These are phyloP conservation scores for Oryza nivara DNA, from an alignment of 176 grass and related monocot species.

Conservation along the genomic window DNA sequence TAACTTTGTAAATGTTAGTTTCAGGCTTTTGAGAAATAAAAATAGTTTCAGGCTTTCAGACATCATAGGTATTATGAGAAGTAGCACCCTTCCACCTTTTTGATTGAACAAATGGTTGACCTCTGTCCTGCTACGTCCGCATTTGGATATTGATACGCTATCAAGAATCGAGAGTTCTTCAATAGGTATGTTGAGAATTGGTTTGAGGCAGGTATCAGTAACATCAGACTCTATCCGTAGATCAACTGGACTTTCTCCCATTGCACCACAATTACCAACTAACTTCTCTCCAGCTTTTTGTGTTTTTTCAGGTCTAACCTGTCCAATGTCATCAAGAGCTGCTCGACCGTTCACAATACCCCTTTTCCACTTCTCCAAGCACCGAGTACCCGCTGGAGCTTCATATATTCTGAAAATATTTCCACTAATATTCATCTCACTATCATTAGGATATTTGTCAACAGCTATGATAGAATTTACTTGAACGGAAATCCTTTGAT, in stretches of 20 bases:
- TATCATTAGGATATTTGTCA: conserved; percentile 1
- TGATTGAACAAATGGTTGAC: neutral
- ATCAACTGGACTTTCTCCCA: conserved; percentile 18
- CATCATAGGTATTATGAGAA: neutral
- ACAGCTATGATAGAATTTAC: conserved; percentile 10
- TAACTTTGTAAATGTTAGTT: neutral
- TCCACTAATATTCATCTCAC: neutral
- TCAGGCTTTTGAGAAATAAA: neutral
- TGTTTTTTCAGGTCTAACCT: conserved; percentile 19
- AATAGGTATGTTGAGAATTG: neutral
- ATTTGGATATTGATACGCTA: conserved; percentile 35
- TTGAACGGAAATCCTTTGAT: conserved; percentile 21
- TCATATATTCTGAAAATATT: conserved; percentile 21
- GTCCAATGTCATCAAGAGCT: conserved; percentile 35
- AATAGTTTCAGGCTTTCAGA: neutral
- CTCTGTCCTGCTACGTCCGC: conserved; percentile 4
- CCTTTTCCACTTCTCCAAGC: conserved; percentile 49
- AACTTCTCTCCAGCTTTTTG: neutral
- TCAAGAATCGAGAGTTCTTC: neutral
- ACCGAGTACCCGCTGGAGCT: conserved; percentile 33
- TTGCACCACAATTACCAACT: conserved; percentile 22
- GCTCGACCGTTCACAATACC: neutral
- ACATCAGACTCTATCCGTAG: conserved; percentile 18
- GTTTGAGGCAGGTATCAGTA: conserved; percentile 15
- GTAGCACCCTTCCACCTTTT: conserved; percentile 21